Evolutionary conservation across 257 asterid genomes (phyloP).

Genomic region (Lycium barbarum): DNA sequence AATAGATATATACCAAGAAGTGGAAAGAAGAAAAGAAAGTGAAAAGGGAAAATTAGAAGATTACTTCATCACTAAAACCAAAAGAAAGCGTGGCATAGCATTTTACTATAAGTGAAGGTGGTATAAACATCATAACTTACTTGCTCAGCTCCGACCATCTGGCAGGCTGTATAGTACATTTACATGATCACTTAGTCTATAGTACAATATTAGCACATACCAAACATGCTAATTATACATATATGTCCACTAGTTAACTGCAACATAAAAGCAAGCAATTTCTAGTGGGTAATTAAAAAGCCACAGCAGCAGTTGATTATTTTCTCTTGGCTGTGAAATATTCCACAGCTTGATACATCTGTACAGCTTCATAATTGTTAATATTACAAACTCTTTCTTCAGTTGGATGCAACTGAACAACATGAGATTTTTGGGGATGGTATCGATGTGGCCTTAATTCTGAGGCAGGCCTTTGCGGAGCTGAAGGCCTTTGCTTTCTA

Average conservation of each 20-base stretch:
- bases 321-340: conserved; percentile 13
- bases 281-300: neutral
- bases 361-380: neutral
- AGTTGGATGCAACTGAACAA: conserved; percentile 15
- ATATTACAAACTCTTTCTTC: neutral
- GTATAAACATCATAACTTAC: neutral
- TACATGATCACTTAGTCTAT: neutral
- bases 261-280: neutral
- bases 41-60: neutral
- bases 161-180: neutral
- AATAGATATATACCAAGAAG: neutral
- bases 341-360: neutral
- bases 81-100: neutral
- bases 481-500: neutral
- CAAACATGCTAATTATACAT: neutral
- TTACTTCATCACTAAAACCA: neutral
- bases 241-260: neutral
- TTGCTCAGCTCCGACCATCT: neutral
- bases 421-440: neutral
- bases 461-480: neutral
- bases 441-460: neutral
- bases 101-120: neutral
- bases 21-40: neutral
- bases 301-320: conserved; percentile 21
- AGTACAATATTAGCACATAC: neutral